Evolutionary conservation across 169 alveolate species (phyloP).

Genomic region (Condylostoma magnum): DNA sequence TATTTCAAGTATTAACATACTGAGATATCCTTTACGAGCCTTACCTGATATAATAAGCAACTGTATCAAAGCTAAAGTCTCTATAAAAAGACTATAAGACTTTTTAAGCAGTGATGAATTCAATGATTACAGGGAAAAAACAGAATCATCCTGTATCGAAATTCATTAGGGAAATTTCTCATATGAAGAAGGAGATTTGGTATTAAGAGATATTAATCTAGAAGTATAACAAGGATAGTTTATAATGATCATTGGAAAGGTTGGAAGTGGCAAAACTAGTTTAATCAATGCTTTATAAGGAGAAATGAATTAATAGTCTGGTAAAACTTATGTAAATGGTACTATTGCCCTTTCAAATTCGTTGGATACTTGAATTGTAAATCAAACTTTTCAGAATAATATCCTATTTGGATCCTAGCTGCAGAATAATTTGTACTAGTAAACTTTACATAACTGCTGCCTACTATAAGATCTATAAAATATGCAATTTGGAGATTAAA

Average conservation of each 20-base stretch:
- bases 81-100: slow-evolving; percentile 6
- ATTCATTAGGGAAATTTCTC: background rate
- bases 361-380: slow-evolving; percentile 9
- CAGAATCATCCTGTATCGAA: background rate
- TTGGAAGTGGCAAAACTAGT: slow-evolving; percentile 82
- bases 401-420: background rate
- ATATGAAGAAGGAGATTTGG: slow-evolving; percentile 6
- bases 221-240: slow-evolving; percentile 55
- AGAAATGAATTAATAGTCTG: background rate
- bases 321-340: background rate
- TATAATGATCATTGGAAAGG: slow-evolving; percentile 70
- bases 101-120: background rate
- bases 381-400: slow-evolving; percentile 18
- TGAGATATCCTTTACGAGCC: no score
- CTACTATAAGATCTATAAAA: slow-evolving; percentile 64
- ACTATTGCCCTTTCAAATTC: background rate
- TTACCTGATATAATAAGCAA: slow-evolving; percentile 10
- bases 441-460: slow-evolving; percentile 63
- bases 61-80: background rate
- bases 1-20: no score
- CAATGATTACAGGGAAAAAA: background rate
- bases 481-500: slow-evolving; percentile 82
- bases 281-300: slow-evolving; percentile 20
- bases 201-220: slow-evolving; percentile 43
- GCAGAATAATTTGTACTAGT: slow-evolving; percentile 38